phyloP scores from a whole-genome alignment of 2,329 filamentous ascomycete genomes.

The Cladosporium sp. region DNA sequence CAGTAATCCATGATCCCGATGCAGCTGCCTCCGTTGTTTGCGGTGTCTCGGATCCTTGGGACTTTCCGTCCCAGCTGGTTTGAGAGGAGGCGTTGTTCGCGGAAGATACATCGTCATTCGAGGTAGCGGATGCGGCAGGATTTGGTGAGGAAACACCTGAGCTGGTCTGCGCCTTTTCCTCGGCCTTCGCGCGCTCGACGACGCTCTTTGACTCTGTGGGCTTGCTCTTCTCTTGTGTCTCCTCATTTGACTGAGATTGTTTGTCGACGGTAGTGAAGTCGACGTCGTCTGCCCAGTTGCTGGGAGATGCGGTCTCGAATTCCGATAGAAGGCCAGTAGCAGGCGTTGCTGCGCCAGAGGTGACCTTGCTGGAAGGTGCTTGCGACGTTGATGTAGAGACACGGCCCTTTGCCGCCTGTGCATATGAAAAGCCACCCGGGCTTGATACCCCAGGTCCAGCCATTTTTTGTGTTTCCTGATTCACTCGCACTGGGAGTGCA shows the following conservation, averaged over 20 bases:
- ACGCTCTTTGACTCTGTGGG: conserved; percentile 32
- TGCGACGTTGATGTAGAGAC: conserved; percentile 50
- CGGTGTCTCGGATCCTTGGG: conserved; percentile 60
- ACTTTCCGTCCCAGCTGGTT: conserved; percentile 66
- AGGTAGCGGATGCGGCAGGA: conserved; percentile 55
- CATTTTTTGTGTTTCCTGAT: conserved; percentile 5
- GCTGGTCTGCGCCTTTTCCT: conserved; percentile 30
- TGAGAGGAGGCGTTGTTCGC: conserved; percentile 63
- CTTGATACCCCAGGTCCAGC: conserved; percentile 24
- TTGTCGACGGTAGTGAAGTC: conserved; percentile 43
- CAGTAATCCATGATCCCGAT: conserved; percentile 57
- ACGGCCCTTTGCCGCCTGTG: conserved; percentile 88
- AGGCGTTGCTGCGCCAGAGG: conserved; percentile 45
- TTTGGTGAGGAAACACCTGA: conserved; percentile 53
- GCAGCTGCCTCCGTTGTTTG: conserved; percentile 6
- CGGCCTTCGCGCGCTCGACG: conserved; percentile 34
- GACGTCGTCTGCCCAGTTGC: conserved; percentile 51
- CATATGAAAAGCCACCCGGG: conserved; percentile 73
- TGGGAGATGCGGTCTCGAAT: conserved; percentile 34
- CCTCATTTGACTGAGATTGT: conserved; percentile 35
- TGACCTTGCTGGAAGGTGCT: conserved; percentile 47
- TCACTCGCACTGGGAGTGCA: conserved; percentile 4
- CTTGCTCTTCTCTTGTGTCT: conserved; percentile 27
- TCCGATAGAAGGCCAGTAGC: conserved; percentile 41
- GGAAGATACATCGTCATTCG: conserved; percentile 62